Conservation (phyloP, 2,329 filamentous ascomycete genomes). For the Diaporthe capsici region DNA sequence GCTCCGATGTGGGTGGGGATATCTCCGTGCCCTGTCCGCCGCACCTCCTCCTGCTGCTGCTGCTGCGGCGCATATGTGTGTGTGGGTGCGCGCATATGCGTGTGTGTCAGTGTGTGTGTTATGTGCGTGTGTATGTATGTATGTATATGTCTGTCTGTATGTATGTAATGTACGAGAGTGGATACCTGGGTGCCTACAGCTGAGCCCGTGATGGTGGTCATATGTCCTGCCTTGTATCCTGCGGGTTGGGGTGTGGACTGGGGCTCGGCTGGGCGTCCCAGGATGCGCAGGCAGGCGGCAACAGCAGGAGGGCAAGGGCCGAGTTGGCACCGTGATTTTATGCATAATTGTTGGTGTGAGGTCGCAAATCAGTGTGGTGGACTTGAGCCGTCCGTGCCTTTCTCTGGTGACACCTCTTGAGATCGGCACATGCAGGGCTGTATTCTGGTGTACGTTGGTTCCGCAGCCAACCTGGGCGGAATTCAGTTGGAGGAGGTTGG, state of each 20-base stretch:
- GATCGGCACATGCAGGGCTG: constrained; percentile 20
- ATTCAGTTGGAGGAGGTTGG: background rate
- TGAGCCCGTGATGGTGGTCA: constrained; percentile 20
- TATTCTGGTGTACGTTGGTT: background rate
- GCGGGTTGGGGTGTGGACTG: background rate
- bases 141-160: background rate
- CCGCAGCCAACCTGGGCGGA: constrained; percentile 14
- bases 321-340: constrained; percentile 18
- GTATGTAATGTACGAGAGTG: constrained; percentile 20
- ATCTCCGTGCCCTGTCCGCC: constrained; percentile 27
- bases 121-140: background rate
- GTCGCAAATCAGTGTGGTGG: constrained; percentile 10
- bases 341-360: constrained; percentile 21
- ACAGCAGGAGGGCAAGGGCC: constrained; percentile 3
- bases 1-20: constrained; percentile 20
- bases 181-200: constrained; percentile 18
- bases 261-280: background rate
- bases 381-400: constrained; percentile 1
- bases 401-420: background rate
- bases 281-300: constrained; percentile 14
- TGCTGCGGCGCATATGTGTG: constrained; percentile 6
- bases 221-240: constrained; percentile 36
- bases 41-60: background rate
- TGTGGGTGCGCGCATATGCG: background rate
- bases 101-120: background rate